Evolutionary conservation across 73 alveolate genomes (phyloP), one percentile per base, ranked within the genome.

Genomic region (Paramecium octaurelia): DNA sequence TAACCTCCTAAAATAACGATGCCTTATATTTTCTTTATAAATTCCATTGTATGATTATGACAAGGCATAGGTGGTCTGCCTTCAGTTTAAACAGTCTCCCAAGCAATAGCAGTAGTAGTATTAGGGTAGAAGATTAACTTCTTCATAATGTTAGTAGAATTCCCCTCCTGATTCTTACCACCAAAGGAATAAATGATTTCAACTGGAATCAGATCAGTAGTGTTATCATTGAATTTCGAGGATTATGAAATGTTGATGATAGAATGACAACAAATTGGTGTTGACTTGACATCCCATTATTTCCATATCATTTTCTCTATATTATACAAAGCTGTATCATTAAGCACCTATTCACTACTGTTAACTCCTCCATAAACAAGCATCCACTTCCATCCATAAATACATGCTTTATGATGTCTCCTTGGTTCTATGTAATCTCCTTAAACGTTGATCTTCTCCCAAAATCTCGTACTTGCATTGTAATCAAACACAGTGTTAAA

Each of bases 391-490:
- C 50, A 42, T 40, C 91, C 91, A 48, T 44, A 44, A 4, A 80
- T 1, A 80, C 91, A 80, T 21, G 91, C 91, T 43, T 80, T 80
- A 80, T 80, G 91, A 80, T 80, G 91, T 46, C 91, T 80, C 14
- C 91, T 40, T 43, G 91, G 91, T 80, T 80, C 91, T 40, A 80
- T 80, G 24, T 80, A 80, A 43, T 80, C 91, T 18, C 91, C 91
- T 48, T 80, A 80, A 0, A 64, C 23, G 46, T 80, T 31, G 8
- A 44, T 16, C 34, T 80, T 80, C 9, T 42, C 75, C 91, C 91
- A 80, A 31, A 42, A 44, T 6, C 34, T 40, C 2, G 46, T 43
- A 10, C 46, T 27, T 4, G 57, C 76, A 80, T 80, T 80, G 76
- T 31, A 80, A 31, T 80, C 91, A 80, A 38, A 48, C 1, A 80